Conservation (phyloP, 2,329 filamentous ascomycete genomes). For the Beauveria sp. region DNA sequence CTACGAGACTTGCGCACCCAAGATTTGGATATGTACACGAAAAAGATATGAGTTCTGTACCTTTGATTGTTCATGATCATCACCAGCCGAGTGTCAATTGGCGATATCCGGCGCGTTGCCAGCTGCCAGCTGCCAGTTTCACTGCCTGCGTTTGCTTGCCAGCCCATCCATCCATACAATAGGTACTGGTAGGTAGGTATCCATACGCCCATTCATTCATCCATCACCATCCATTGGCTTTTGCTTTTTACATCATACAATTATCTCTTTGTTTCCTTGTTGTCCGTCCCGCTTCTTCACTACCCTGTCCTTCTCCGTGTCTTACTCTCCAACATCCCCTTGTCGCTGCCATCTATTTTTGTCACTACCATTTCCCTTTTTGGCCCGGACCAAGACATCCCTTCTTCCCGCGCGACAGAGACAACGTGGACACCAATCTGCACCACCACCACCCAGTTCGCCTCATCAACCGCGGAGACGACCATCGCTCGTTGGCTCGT, state of each 20-base stretch:
- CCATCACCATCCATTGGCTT: background rate
- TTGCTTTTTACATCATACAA: conserved; percentile 2
- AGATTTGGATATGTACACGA: too few relatives aligned
- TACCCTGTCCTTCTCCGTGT: background rate
- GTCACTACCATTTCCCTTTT: conserved; percentile 1
- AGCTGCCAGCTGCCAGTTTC: background rate
- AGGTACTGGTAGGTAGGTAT: background rate
- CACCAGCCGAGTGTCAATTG: background rate
- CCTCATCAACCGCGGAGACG: too few relatives aligned
- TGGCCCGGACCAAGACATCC: background rate
- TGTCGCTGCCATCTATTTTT: conserved; percentile 4
- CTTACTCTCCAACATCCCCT: conserved; percentile 6
- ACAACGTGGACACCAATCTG: background rate
- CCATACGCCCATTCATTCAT: background rate
- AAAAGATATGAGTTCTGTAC: too few relatives aligned
- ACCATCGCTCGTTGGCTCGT: too few relatives aligned
- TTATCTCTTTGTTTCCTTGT: background rate
- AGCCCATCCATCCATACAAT: too few relatives aligned
- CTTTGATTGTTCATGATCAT: background rate
- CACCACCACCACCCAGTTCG: background rate
- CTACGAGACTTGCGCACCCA: too few relatives aligned
- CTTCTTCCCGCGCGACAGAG: background rate
- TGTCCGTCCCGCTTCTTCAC: background rate
- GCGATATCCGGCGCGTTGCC: background rate
- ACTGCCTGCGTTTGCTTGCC: background rate